These are phyloP conservation scores for Yarrowia galli DNA, from an alignment of 1,139 yeast species.

Conservation along the genomic window DNA sequence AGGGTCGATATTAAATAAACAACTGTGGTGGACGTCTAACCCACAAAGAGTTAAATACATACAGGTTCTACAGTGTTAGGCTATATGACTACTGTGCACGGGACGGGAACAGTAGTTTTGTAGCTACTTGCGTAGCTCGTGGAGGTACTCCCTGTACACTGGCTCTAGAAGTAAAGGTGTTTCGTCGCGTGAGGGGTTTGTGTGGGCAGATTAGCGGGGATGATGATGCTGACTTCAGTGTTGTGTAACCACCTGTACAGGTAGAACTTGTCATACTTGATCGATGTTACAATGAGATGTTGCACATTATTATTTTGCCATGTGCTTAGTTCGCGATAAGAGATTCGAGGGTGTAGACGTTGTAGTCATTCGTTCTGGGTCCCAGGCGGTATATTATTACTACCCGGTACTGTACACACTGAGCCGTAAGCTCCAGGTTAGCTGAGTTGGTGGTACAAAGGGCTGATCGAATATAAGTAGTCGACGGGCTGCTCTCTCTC, in stretches of 20 bases:
- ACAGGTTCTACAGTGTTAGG: conserved; percentile 1
- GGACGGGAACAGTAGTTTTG: too few relatives aligned
- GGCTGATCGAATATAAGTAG: conserved; percentile 1
- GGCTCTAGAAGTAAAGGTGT: conserved; percentile 1
- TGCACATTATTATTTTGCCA: background rate
- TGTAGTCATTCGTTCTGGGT: background rate
- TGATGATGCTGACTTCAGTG: background rate
- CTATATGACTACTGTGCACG: background rate
- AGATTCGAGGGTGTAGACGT: conserved; percentile 9
- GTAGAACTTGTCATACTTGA: background rate
- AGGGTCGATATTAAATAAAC: conserved; percentile 7
- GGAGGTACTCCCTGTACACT: background rate
- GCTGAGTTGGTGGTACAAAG: conserved; percentile 1
- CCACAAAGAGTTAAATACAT: background rate
- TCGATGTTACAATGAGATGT: background rate
- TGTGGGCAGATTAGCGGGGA: background rate
- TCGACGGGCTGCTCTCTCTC: background rate
- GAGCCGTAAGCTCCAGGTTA: conserved; percentile 10
- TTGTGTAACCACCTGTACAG: background rate
- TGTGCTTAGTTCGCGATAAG: conserved; percentile 7
- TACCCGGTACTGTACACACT: background rate
- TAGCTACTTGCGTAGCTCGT: background rate
- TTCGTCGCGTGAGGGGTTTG: conserved; percentile 13
- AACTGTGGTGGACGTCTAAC: background rate
- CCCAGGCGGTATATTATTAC: background rate